These are phyloP conservation scores for Neonectria hederae DNA, from an alignment of 2,329 filamentous ascomycete genomes.

Conservation along the genomic window DNA sequence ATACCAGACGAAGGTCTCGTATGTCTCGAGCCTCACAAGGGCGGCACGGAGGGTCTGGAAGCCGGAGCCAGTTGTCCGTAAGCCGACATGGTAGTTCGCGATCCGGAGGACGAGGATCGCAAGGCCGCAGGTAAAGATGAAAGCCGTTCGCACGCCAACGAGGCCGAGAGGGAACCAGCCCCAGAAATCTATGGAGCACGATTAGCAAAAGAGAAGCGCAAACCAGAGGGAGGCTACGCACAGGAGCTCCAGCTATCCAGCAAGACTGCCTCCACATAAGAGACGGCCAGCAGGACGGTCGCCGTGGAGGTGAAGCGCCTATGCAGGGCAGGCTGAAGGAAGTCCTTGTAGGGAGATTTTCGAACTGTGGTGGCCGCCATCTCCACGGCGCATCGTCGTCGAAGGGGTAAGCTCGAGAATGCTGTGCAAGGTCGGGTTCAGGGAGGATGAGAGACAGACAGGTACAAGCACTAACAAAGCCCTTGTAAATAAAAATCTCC, in stretches of 20 bases:
- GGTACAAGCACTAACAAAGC: constrained; percentile 24
- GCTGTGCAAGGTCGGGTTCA: constrained; percentile 28
- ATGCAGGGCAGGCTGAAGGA: constrained; percentile 88
- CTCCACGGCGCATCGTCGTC: constrained; percentile 56
- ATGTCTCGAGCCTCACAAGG: constrained; percentile 66
- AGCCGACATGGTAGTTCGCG: constrained; percentile 79
- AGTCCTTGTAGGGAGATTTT: constrained; percentile 81
- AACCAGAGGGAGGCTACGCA: constrained; percentile 54
- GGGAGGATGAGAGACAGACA: constrained; percentile 20
- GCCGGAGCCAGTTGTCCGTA: constrained; percentile 75
- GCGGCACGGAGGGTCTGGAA: constrained; percentile 70
- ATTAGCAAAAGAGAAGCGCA: constrained; percentile 21
- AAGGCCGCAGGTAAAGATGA: constrained; percentile 81
- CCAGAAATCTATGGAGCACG: constrained; percentile 73
- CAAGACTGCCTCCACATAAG: constrained; percentile 76
- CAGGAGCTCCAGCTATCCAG: constrained; percentile 76
- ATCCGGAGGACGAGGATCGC: constrained; percentile 86
- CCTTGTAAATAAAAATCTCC: constrained; percentile 49
- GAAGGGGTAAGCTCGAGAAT: constrained; percentile 43
- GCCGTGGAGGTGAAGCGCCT: constrained; percentile 85
- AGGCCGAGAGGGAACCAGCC: constrained; percentile 84
- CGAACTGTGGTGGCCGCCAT: constrained; percentile 65
- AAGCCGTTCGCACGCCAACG: constrained; percentile 76
- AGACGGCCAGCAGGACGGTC: constrained; percentile 72
- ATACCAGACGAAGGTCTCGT: constrained; percentile 81